Evolutionary conservation across 106 monocot species (phyloP).

Genomic region (Allium fistulosum): DNA sequence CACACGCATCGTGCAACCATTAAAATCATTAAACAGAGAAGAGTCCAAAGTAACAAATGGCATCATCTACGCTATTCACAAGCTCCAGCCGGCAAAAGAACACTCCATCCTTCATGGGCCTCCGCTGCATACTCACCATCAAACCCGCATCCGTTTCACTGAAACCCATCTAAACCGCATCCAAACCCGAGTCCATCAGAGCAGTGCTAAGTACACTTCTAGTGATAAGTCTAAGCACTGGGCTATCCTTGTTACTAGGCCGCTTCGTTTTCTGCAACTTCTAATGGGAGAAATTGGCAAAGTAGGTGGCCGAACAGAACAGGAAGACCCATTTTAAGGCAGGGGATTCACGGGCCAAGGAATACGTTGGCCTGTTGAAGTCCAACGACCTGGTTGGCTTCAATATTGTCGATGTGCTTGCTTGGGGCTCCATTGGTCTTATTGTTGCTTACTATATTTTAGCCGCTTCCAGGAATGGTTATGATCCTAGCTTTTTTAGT

Average conservation of each 20-base stretch:
- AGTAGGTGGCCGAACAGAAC: conserved; percentile 92
- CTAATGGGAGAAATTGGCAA: conserved; percentile 94
- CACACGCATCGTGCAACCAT: not conserved
- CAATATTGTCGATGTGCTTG: conserved; percentile 89
- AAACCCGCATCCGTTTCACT: conserved; percentile 8
- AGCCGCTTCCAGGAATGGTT: conserved; percentile 92
- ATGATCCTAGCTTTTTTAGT: conserved; percentile 75
- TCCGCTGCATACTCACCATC: conserved; percentile 17
- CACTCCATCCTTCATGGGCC: conserved; percentile 34
- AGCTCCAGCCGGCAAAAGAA: conserved; percentile 11
- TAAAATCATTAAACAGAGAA: not conserved
- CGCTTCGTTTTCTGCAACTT: conserved; percentile 99
- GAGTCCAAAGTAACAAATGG: not conserved
- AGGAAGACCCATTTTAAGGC: conserved; percentile 88
- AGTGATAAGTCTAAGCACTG: conserved; percentile 93
- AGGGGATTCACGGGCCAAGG: conserved; percentile 78
- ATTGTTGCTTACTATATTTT: conserved; percentile 94
- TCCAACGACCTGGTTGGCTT: conserved; percentile 98
- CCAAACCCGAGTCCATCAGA: not conserved
- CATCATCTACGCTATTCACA: conserved; percentile 5
- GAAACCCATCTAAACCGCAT: not conserved
- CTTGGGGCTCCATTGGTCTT: conserved; percentile 93
- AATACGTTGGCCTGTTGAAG: conserved; percentile 54
- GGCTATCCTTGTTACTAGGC: conserved; percentile 90
- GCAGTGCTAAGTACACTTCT: conserved; percentile 71